Evolutionary conservation across 345 rosid genomes (phyloP), one percentile per base, ranked within the genome.

Genomic region (Eucalyptus paniculata): DNA sequence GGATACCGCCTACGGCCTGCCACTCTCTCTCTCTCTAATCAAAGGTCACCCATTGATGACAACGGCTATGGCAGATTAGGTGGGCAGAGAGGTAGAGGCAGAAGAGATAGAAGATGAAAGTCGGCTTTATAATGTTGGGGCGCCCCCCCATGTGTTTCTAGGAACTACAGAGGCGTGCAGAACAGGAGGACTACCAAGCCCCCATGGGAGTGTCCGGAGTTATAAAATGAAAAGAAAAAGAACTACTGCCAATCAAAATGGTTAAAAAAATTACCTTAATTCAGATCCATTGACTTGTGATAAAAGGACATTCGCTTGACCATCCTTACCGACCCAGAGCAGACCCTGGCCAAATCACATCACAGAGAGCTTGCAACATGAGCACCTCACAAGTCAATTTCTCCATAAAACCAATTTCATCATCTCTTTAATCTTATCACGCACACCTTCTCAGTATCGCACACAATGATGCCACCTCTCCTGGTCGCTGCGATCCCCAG

Each of bases 241-340:
- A 69, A 34, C 26, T 19, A 34, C 3, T 72, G 82, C 12, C 23
- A 3, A 72, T 72, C 82, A 19, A 34, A 72, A 72, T 40, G 82
- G 2, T 37, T 72, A 37, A 72, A 37, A 72, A 72, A 4, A 72
- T 88, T 90, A 95, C 95, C 93, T 91, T 80, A 94, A 92, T 88
- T 91, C 82, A 40, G 94, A 90, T 15, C 94, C 94, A 77, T 91
- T 87, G 32, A 92, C 81, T 26, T 94, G 90, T 34, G 95, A 90
- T 65, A 91, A 89, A 82, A 94, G 91, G 88, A 92, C 91, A 3
- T 89, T 91, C 30, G 89, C 90, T 12, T 24, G 45, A 19, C 93
- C 93, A 19, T 90, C 92, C 83, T 94, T 95, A 26, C 77, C 91
- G 34, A 93, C 92, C 93, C 92, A 91, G 26, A 94, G 91, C 92